Percentiles rank a stretch among this genome's conserved stretches.
Evolutionary conservation across 2,329 filamentous ascomycete species (phyloP).

Genomic region (Erysiphe pulchra): DNA sequence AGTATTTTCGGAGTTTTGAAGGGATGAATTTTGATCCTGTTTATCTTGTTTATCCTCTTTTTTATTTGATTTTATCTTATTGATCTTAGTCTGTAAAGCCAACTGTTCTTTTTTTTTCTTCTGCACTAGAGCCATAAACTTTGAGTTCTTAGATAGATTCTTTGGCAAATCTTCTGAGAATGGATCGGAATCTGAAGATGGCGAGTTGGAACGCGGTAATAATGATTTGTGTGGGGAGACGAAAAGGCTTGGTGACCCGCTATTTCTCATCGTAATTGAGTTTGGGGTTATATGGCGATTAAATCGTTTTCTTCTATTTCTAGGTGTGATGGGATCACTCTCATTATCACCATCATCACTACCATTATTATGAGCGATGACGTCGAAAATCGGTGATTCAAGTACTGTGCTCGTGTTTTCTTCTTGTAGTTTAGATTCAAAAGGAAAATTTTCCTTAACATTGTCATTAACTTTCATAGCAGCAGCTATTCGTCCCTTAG

Average conservation of each 20-base stretch:
- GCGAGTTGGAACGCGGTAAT: constrained; percentile 8
- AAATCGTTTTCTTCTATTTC: constrained; percentile 6
- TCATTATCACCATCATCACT: constrained; percentile 4
- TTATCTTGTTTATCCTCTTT: constrained; percentile 17
- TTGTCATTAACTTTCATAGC: background rate
- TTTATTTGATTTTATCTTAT: constrained; percentile 14
- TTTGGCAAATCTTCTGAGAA: constrained; percentile 14
- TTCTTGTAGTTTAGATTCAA: too few species aligned
- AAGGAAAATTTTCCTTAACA: background rate
- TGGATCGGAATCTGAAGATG: constrained; percentile 10
- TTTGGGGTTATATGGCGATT: too few species aligned
- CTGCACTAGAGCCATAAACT: constrained; percentile 46
- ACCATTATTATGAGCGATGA: too few species aligned
- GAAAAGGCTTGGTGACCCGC: constrained; percentile 16
- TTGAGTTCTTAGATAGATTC: constrained; percentile 22
- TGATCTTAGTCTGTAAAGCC: constrained; percentile 32
- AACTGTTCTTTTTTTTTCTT: constrained; percentile 47
- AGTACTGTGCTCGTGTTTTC: too few species aligned
- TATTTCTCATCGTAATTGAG: too few species aligned
- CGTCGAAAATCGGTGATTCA: too few species aligned
- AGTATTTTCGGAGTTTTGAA: constrained; percentile 15
- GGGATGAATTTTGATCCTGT: constrained; percentile 19
- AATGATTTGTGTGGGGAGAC: constrained; percentile 13
- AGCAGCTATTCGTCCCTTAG: background rate
- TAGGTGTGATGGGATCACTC: constrained; percentile 5